Conservation (phyloP, 2,329 filamentous ascomycete genomes). For the Gnomoniopsis sp. region DNA sequence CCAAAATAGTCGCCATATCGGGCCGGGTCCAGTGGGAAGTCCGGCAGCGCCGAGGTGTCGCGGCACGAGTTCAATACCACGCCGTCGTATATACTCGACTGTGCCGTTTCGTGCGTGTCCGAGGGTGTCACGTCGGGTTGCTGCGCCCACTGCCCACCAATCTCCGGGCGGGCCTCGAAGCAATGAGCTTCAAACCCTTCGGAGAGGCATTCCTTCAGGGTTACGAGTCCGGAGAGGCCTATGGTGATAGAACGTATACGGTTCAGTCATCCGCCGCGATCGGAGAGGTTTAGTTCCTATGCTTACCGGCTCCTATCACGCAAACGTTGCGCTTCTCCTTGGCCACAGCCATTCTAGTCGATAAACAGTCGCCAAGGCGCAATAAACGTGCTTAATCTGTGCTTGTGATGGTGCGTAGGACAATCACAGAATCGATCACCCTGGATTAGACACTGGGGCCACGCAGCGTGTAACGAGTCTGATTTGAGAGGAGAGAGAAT, state of each 20-base stretch:
- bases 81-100: conserved; percentile 32
- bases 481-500: no score
- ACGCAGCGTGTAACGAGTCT: no score
- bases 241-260: not conserved
- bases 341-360: not conserved
- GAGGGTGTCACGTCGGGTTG: conserved; percentile 24
- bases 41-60: conserved; percentile 34
- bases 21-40: conserved; percentile 37
- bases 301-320: conserved; percentile 13
- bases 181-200: conserved; percentile 31
- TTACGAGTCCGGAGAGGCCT: conserved; percentile 32
- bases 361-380: not conserved
- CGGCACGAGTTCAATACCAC: conserved; percentile 35
- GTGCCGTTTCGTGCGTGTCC: conserved; percentile 19
- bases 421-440: not conserved
- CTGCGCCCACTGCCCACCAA: conserved; percentile 38
- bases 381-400: no score
- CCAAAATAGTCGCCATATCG: conserved; percentile 34
- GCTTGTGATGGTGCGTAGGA: not conserved
- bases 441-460: no score
- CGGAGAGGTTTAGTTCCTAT: not conserved
- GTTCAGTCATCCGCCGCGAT: not conserved
- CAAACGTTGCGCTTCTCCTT: conserved; percentile 6
- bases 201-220: conserved; percentile 36
- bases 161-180: conserved; percentile 31